Evolutionary conservation across 257 asterid genomes (phyloP), one percentile per base, ranked within the genome.

Genomic region (Ilex aquifolium): DNA sequence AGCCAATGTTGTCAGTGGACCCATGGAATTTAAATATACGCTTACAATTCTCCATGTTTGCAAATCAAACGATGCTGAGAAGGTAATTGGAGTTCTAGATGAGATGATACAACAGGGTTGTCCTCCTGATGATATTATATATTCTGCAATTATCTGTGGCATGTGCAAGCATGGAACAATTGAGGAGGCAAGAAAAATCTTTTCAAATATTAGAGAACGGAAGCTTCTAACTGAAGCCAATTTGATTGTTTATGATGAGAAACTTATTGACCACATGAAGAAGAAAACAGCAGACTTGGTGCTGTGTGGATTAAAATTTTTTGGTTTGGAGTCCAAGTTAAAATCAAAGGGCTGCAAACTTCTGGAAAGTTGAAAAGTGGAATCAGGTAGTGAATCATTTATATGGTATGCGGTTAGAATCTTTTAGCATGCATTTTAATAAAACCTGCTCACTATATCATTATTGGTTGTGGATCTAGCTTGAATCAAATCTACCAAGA

Each of bases 111-210:
- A 87, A 66, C 81, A 82, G 64, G 89, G 87, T 57, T 81, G 65
- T 60, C 44, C 62, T 64, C 87, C 81, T 15, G 79, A 60, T 71
- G 62, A 67, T 60, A 56, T 75, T 69, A 76, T 66, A n/a, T 81
- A 67, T 58, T 70, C 85, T 31, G 90, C 91, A 63, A 60, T 89
- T 36, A 82, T 90, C 10, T 93, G 53, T 42, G 97, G 99, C 11
- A 85, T 90, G 91, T 83, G 94, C 77, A 83, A 72, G 74, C 82
- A 87, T 53, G 99, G 99, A 59, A 87, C 87, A 13, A 77, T 87
- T 67, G 96, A 87, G 65, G 99, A 87, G 76, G 95, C 88, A 5
- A 84, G 95, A 77, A 81, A 66, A 65, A 81, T 87, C 5, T 82
- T 93, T 63, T 67, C 72, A 1, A 32, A 60, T 70, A 68, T 87